phyloP scores from a whole-genome alignment of 345 rosid genomes.

The Eucalyptus curtisii region DNA sequence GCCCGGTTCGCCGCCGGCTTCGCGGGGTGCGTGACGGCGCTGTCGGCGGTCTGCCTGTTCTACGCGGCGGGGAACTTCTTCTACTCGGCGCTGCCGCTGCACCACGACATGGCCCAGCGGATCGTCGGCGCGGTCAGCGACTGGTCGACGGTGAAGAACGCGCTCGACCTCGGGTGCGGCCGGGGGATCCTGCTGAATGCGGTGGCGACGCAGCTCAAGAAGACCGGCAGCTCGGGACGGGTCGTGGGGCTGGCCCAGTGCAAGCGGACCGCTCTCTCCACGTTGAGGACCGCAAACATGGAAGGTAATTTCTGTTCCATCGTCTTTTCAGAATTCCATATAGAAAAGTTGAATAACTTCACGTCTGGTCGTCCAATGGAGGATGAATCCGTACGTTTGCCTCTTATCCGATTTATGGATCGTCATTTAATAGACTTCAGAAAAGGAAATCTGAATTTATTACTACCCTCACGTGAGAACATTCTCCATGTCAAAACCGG shows the following conservation, averaged over 20 bases:
- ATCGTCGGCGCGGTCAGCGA: conserved; percentile 75
- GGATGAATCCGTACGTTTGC: background rate
- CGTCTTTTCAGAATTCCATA: background rate
- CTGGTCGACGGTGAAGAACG: conserved; percentile 85
- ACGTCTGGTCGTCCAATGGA: background rate
- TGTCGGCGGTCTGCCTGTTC: conserved; percentile 65
- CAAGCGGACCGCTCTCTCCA: conserved; percentile 70
- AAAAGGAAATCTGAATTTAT: background rate
- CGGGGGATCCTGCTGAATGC: conserved; percentile 78
- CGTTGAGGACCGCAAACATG: conserved; percentile 75
- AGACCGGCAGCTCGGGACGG: conserved; percentile 89
- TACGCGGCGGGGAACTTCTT: conserved; percentile 75
- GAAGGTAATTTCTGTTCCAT: conserved; percentile 36
- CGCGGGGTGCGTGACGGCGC: conserved; percentile 53
- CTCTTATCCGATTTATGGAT: background rate
- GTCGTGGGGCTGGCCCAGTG: conserved; percentile 86
- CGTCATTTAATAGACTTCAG: background rate
- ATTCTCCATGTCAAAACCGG: background rate
- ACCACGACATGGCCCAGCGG: conserved; percentile 84
- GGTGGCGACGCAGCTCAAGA: conserved; percentile 93
- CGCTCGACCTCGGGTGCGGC: conserved; percentile 94
- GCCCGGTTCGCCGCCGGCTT: conserved; percentile 79
- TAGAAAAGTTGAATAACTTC: background rate
- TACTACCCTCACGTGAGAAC: background rate
- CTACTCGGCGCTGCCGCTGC: conserved; percentile 70